phyloP scores from a whole-genome alignment of 352 stramenopile species.

The Pythium apleroticum region DNA sequence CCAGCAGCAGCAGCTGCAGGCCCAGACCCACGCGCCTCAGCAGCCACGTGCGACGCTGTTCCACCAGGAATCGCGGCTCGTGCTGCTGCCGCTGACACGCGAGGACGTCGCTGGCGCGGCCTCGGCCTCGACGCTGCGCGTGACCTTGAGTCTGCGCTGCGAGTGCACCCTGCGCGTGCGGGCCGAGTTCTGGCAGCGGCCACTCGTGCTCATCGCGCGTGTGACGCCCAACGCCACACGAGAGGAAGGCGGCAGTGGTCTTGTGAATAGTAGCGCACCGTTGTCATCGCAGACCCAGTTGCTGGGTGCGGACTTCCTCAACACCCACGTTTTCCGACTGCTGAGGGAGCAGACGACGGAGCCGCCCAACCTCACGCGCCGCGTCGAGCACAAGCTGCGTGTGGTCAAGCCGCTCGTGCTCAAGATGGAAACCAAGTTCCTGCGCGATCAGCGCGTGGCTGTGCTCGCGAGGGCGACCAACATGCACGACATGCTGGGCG shows the following conservation, averaged over 20 bases:
- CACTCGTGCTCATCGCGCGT: slow-evolving; percentile 51
- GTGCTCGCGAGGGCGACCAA: slow-evolving; percentile 56
- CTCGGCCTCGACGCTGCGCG: neutral
- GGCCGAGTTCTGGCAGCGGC: slow-evolving; percentile 57
- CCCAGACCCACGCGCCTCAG: slow-evolving; percentile 20
- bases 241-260: slow-evolving; percentile 12
- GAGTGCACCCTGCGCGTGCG: slow-evolving; percentile 61
- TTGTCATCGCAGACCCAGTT: slow-evolving; percentile 19
- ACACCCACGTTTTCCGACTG: slow-evolving; percentile 40
- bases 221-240: slow-evolving; percentile 37
- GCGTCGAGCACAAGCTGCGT: slow-evolving; percentile 46
- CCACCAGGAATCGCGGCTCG: slow-evolving; percentile 56
- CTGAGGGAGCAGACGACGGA: slow-evolving; percentile 49
- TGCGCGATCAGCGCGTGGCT: slow-evolving; percentile 39
- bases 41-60: slow-evolving; percentile 42
- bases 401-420: slow-evolving; percentile 60
- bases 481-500: slow-evolving; percentile 35
- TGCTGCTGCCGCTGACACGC: slow-evolving; percentile 21
- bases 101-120: slow-evolving; percentile 2
- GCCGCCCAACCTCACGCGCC: slow-evolving; percentile 39
- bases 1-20: slow-evolving; percentile 9
- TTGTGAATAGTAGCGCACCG: neutral
- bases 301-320: slow-evolving; percentile 39
- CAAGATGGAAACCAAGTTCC: slow-evolving; percentile 50
- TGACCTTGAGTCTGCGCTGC: slow-evolving; percentile 36